Evolutionary conservation across 768 basidiomycete genomes (phyloP).

Genomic region (Lyophyllum decastes): DNA sequence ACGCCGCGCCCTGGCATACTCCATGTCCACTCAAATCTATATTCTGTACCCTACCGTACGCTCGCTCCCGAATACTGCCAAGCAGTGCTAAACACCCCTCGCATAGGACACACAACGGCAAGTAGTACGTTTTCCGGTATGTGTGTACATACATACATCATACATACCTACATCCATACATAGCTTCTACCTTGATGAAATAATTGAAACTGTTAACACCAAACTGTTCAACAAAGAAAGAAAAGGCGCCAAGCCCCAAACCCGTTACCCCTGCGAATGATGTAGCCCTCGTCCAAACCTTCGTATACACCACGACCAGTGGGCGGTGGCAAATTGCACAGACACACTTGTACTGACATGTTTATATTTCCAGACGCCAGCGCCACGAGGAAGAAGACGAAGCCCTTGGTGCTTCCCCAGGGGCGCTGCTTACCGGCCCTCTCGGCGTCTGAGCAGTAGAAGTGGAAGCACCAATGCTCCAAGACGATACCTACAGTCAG

Average conservation of each 20-base stretch:
- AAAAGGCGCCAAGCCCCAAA: background rate
- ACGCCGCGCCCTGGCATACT: background rate
- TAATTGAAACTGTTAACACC: background rate
- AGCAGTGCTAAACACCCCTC: background rate
- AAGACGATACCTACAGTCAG: no score
- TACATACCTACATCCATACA: background rate
- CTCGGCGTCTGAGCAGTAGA: background rate
- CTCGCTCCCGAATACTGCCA: background rate
- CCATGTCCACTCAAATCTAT: background rate
- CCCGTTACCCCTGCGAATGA: background rate
- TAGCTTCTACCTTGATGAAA: background rate
- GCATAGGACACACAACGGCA: background rate
- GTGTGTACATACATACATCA: background rate
- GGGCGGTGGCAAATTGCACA: no score
- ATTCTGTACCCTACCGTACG: background rate
- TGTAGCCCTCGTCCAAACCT: background rate
- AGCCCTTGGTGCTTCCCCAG: background rate
- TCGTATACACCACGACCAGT: background rate
- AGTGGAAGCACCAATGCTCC: background rate
- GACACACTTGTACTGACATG: background rate
- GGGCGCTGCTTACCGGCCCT: background rate
- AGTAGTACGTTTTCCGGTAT: background rate
- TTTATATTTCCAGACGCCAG: background rate
- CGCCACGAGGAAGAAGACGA: background rate
- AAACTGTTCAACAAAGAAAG: background rate